Conservation (phyloP, 2,329 filamentous ascomycete species). For the Alternaria sp. region DNA sequence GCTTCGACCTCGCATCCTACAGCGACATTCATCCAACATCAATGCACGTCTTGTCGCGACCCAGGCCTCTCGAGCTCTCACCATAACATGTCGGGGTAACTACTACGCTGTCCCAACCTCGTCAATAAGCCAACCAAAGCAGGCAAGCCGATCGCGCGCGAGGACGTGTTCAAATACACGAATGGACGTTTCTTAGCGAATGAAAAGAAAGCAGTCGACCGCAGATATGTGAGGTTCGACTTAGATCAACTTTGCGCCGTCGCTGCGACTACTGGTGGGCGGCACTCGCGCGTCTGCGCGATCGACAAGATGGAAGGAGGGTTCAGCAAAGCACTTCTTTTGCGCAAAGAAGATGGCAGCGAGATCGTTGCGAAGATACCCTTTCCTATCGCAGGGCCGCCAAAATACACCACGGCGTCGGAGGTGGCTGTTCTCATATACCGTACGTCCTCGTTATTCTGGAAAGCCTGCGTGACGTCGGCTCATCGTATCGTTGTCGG, state of each 20-base stretch:
- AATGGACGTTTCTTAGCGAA: conserved; percentile 39
- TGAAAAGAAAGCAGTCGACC: conserved; percentile 27
- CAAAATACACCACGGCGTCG: conserved; percentile 42
- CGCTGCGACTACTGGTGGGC: conserved; percentile 22
- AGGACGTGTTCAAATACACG: conserved; percentile 34
- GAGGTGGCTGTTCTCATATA: conserved; percentile 45
- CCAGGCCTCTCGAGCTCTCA: background rate
- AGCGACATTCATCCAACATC: accelerated
- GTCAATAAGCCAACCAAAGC: background rate
- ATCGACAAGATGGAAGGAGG: conserved; percentile 46
- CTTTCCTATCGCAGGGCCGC: conserved; percentile 38
- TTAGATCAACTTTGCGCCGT: conserved; percentile 36
- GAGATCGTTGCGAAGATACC: conserved; percentile 28
- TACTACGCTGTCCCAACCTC: background rate
- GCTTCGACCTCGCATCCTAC: background rate
- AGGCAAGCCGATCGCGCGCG: conserved; percentile 18
- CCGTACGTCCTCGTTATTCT: conserved; percentile 19
- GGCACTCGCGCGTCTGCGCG: conserved; percentile 26
- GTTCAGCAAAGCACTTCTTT: conserved; percentile 40
- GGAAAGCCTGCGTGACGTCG: background rate
- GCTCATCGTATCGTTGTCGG: conserved; percentile 3
- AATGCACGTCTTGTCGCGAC: background rate
- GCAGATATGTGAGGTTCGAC: conserved; percentile 38
- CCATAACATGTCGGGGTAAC: conserved; percentile 3
- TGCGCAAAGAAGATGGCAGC: conserved; percentile 26